Percentiles rank a stretch among this genome's conserved stretches.
phyloP scores from a whole-genome alignment of 2,329 filamentous ascomycete species.

The Fusarium tjaetaba region DNA sequence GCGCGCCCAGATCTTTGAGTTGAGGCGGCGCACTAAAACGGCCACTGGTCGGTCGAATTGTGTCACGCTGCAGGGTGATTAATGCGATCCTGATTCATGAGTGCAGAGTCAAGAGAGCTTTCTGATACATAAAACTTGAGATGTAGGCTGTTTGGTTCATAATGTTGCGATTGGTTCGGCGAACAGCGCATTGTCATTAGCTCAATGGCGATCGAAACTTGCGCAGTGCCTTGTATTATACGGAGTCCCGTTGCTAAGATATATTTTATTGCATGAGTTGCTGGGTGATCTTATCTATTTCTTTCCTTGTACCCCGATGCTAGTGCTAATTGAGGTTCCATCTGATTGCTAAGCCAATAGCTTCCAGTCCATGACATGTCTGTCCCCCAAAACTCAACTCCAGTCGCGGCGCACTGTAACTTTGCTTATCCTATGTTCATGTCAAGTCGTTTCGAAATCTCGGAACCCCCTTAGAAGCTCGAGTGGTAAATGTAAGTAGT shows the following conservation, averaged over 20 bases:
- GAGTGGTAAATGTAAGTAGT: too few relatives aligned
- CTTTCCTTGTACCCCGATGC: neutral
- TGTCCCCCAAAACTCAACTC: too few relatives aligned
- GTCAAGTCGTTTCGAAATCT: too few relatives aligned
- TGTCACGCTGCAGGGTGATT: neutral
- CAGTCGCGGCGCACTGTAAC: too few relatives aligned
- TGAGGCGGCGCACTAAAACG: neutral
- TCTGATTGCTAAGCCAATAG: neutral
- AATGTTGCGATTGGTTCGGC: neutral
- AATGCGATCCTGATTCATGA: neutral
- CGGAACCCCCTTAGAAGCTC: too few relatives aligned
- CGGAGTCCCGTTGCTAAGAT: neutral
- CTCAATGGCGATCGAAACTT: neutral
- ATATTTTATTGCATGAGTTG: neutral
- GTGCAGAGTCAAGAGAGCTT: neutral
- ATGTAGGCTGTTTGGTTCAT: neutral
- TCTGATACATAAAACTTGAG: neutral
- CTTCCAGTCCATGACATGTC: neutral
- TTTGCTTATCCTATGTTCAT: too few relatives aligned
- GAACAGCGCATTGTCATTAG: neutral
- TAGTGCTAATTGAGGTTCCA: too few relatives aligned
- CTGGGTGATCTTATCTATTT: neutral
- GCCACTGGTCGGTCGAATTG: neutral
- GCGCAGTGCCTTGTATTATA: neutral
- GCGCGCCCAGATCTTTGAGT: neutral